phyloP scores from a whole-genome alignment of 768 basidiomycete species.

The Dacryopinax primogenitus region DNA sequence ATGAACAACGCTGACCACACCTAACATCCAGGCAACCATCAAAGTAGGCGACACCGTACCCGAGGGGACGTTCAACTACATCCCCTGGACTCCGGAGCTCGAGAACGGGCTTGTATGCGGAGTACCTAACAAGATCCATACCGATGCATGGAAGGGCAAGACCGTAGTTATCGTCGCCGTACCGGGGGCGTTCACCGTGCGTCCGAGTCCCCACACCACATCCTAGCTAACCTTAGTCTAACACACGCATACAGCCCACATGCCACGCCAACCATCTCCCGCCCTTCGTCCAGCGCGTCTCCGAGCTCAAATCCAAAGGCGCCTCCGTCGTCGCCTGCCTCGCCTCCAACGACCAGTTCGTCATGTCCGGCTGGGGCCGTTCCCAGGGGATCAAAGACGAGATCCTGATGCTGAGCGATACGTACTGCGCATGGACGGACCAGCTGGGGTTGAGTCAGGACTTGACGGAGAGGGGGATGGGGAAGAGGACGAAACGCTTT shows the following conservation, averaged over 20 bases:
- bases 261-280: conserved; percentile 39
- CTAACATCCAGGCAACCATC: conserved; percentile 25
- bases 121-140: conserved; percentile 28
- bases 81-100: conserved; percentile 51
- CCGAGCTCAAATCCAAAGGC: conserved; percentile 30
- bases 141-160: conserved; percentile 51
- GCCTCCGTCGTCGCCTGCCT: conserved; percentile 21
- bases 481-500: conserved; percentile 42
- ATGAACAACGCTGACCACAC: too few relatives aligned
- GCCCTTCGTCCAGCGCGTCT: conserved; percentile 25
- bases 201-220: conserved; percentile 17
- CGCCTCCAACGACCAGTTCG: conserved; percentile 19
- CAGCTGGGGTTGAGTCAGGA: conserved; percentile 26
- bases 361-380: conserved; percentile 24
- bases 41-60: conserved; percentile 44
- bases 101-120: conserved; percentile 32
- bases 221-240: not conserved
- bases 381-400: conserved; percentile 20
- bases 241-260: conserved; percentile 25
- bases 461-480: conserved; percentile 33
- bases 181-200: conserved; percentile 69
- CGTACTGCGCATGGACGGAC: conserved; percentile 42
- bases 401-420: conserved; percentile 51
- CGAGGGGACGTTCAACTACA: conserved; percentile 34
- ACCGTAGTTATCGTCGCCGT: conserved; percentile 64